Conservation (phyloP, 257 asterid genomes). For the Nicotiana undulata region DNA sequence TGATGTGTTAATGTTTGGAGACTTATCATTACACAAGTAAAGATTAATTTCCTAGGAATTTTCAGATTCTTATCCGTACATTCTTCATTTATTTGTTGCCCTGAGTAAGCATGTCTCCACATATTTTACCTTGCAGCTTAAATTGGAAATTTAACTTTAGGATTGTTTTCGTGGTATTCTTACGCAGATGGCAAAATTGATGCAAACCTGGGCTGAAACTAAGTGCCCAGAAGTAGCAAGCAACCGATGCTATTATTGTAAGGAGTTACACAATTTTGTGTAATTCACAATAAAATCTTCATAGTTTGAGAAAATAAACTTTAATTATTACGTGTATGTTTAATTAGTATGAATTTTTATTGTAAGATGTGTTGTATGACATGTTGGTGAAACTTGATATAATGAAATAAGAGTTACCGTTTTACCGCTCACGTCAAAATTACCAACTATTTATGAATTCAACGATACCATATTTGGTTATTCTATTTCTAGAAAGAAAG, state of each 20-base stretch:
- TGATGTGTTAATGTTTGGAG: not conserved
- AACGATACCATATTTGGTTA: too few relatives aligned
- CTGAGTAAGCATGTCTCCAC: not conserved
- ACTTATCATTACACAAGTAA: not conserved
- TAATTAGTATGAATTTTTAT: not conserved
- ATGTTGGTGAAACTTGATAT: not conserved
- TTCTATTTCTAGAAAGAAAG: too few relatives aligned
- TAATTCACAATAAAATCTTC: not conserved
- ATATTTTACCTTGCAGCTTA: not conserved
- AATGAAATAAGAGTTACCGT: not conserved
- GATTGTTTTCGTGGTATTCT: not conserved
- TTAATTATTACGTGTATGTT: not conserved
- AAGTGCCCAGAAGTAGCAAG: not conserved
- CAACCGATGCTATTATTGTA: not conserved
- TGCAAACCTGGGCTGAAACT: not conserved
- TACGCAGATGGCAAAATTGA: not conserved
- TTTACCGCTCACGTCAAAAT: not conserved
- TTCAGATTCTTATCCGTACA: not conserved
- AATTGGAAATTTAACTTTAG: not conserved
- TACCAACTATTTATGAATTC: not conserved
- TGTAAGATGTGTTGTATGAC: not conserved
- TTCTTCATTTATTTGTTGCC: not conserved
- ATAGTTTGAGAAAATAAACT: not conserved
- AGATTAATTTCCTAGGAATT: not conserved
- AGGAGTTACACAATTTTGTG: not conserved